phyloP scores from a whole-genome alignment of 148 eudicot genomes.

The Diospyros lotus region DNA sequence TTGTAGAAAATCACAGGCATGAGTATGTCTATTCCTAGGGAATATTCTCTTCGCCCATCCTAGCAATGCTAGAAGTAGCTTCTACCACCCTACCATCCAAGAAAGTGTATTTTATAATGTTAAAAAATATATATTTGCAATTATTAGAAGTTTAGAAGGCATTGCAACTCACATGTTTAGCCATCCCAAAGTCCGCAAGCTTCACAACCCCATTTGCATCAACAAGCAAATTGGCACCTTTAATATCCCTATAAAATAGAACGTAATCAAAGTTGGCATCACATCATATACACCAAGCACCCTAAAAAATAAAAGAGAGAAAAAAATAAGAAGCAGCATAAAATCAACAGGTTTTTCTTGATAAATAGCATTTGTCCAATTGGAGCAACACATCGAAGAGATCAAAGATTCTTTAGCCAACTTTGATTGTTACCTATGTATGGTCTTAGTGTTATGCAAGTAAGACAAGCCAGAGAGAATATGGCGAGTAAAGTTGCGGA shows the following conservation, averaged over 20 bases:
- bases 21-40: too few species aligned
- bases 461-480: slow-evolving; percentile 90
- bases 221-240: slow-evolving; percentile 95
- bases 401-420: not conserved
- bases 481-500: slow-evolving; percentile 93
- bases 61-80: too few species aligned
- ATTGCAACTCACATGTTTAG: slow-evolving; percentile 69
- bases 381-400: not conserved
- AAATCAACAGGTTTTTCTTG: not conserved
- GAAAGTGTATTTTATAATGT: not conserved
- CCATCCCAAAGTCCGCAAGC: slow-evolving; percentile 99
- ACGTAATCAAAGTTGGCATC: slow-evolving; percentile 2
- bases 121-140: not conserved
- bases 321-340: not conserved
- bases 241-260: slow-evolving; percentile 64
- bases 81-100: too few species aligned
- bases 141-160: not conserved
- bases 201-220: slow-evolving; percentile 91
- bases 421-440: slow-evolving; percentile 61
- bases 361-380: not conserved
- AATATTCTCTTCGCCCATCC: too few species aligned
- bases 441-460: slow-evolving; percentile 85
- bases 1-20: not conserved
- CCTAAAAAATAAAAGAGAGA: not conserved
- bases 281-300: not conserved